phyloP scores from a whole-genome alignment of 768 basidiomycete species.

The Psilocybe sp. region DNA sequence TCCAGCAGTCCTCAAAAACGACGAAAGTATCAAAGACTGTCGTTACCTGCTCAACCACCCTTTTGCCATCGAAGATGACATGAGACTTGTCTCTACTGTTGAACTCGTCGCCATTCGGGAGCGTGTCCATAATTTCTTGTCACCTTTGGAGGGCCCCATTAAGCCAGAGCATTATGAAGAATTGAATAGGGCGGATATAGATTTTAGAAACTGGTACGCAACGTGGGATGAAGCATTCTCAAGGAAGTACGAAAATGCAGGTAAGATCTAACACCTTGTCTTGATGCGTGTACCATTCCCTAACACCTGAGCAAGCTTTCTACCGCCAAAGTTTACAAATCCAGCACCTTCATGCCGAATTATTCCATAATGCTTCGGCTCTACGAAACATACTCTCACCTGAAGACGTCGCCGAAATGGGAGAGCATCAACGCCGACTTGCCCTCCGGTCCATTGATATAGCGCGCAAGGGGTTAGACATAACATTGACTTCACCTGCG shows the following conservation, averaged over 20 bases:
- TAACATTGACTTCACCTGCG: conserved; percentile 78
- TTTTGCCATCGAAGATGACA: conserved; percentile 87
- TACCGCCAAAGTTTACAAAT: conserved; percentile 87
- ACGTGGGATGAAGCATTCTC: conserved; percentile 81
- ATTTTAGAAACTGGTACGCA: conserved; percentile 81
- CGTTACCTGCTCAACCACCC: conserved; percentile 82
- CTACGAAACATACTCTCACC: conserved; percentile 81
- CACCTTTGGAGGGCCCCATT: conserved; percentile 76
- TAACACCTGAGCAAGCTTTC: conserved; percentile 52
- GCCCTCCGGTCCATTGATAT: conserved; percentile 83
- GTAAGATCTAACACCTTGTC: conserved; percentile 32
- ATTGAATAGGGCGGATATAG: conserved; percentile 68
- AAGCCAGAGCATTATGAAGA: conserved; percentile 67
- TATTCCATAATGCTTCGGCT: conserved; percentile 83
- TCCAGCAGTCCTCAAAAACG: conserved; percentile 88
- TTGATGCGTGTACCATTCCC: not conserved
- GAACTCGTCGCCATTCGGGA: conserved; percentile 91
- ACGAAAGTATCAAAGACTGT: conserved; percentile 85
- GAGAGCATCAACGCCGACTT: conserved; percentile 68
- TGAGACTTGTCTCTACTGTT: conserved; percentile 92
- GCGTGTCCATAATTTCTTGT: conserved; percentile 76
- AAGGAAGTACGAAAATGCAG: conserved; percentile 79
- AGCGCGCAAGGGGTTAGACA: conserved; percentile 76
- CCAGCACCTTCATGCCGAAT: conserved; percentile 82
- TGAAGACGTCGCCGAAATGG: conserved; percentile 86